Conservation (phyloP, 495 filamentous ascomycete species). For the Hypoxylon fragiforme region DNA sequence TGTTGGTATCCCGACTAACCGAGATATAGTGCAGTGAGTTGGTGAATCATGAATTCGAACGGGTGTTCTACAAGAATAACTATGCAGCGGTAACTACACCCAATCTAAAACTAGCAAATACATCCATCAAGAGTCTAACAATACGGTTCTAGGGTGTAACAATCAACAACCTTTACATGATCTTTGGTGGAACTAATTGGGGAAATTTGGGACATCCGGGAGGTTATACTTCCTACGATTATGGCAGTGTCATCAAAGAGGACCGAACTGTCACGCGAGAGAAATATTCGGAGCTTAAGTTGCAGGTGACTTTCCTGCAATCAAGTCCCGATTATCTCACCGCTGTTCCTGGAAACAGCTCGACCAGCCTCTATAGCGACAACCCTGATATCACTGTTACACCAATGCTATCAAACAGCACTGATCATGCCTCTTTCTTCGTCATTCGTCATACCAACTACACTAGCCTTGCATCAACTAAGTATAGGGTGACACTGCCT, state of each 20-base stretch:
- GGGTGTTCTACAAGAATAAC: constrained; percentile 82
- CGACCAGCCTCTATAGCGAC: constrained; percentile 44
- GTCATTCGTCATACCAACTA: constrained; percentile 68
- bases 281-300: constrained; percentile 79
- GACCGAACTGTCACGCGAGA: constrained; percentile 65
- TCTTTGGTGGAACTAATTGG: constrained; percentile 81
- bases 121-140: constrained; percentile 10
- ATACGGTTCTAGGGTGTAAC: constrained; percentile 26
- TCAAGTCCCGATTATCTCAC: constrained; percentile 68
- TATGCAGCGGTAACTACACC: constrained; percentile 64
- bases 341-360: constrained; percentile 48
- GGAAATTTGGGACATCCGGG: constrained; percentile 75
- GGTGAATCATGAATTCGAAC: constrained; percentile 69
- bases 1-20: neutral
- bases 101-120: neutral
- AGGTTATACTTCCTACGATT: constrained; percentile 77
- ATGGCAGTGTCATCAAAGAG: constrained; percentile 68
- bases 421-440: constrained; percentile 63
- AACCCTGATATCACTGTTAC: constrained; percentile 63
- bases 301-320: constrained; percentile 72
- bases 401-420: constrained; percentile 49
- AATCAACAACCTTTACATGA: constrained; percentile 51
- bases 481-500: constrained; percentile 63
- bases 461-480: constrained; percentile 54
- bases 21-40: constrained; percentile 56